Base-by-base conservation (phyloP, 1,284 basidiomycete genomes). In the Farysia itapuensis region DNA sequence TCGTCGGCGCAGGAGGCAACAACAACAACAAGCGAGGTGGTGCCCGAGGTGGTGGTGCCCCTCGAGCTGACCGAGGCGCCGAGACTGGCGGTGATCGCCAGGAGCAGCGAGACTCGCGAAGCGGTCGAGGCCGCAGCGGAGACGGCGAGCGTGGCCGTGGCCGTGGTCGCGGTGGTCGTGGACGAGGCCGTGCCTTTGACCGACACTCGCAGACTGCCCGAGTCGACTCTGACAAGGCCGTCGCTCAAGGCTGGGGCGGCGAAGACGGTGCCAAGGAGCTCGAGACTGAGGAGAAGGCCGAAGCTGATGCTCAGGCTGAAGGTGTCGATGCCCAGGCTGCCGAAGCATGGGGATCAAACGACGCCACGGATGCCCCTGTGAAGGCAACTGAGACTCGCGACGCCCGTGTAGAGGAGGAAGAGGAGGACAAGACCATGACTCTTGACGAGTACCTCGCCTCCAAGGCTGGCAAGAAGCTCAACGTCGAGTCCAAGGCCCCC, bases 381-480 rank as follows among this genome's bases (percentile, higher is more conserved):
- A 8, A 16, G 9, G 64, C 64, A 33, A 44, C 57, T 35, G 54
- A 49, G 47, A 46, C 42, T 36, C 53, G 43, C 74, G 63, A 78
- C 47, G 45, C 42, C 19, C 41, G 8, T 9, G 18, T 21, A 8
- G 73, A 78, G 51, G 64, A 86, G 83, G 91, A 95, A 78, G 90
- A 93, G 78, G 90, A 92, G 78, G 92, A 95, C 81, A 90, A 91
- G 79, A 93, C 90, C 32, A 82, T 90, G 67, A 90, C 88, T 30
- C 67, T 72, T 42, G 89, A 90, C 40, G 85, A 91, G 77, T 91
- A 90, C 79, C 81, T 86, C 52, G 85, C 86, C 57, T 83, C 87
- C 79, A 80, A 86, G 79, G 84, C 83, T 70, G 67, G 63, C 43
- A 72, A 76, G 70, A 63, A 64, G 41, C 63, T 70, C 57, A 46